phyloP scores from a whole-genome alignment of 2,329 filamentous ascomycete species.

The Penicillium sp. region DNA sequence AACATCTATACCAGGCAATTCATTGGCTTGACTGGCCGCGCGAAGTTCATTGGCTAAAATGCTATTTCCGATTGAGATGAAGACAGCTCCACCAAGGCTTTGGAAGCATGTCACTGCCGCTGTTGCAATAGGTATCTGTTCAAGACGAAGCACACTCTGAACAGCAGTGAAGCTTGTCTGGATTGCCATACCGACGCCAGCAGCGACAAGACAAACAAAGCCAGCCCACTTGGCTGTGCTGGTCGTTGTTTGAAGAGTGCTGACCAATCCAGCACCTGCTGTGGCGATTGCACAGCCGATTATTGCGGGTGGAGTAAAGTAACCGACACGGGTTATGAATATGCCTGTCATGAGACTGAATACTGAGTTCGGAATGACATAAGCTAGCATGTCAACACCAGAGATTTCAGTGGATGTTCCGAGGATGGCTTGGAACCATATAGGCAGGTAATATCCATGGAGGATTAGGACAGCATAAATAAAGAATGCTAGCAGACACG shows the following conservation, averaged over 20 bases:
- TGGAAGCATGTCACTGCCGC: slow-evolving; percentile 22
- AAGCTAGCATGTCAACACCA: slow-evolving; percentile 16
- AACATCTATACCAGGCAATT: slow-evolving; percentile 11
- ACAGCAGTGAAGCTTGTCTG: slow-evolving; percentile 19
- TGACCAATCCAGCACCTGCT: slow-evolving; percentile 30
- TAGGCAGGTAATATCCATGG: slow-evolving; percentile 23
- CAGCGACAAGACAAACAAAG: slow-evolving; percentile 21
- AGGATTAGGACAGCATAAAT: slow-evolving; percentile 21
- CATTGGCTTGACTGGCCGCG: slow-evolving; percentile 21
- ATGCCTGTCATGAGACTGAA: slow-evolving; percentile 26
- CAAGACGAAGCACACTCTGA: slow-evolving; percentile 22
- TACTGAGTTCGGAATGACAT: slow-evolving; percentile 33
- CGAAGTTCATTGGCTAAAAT: slow-evolving; percentile 28
- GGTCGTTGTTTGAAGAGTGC: slow-evolving; percentile 28
- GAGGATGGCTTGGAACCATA: slow-evolving; percentile 25
- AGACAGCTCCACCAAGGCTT: slow-evolving; percentile 26
- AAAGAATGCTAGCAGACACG: slow-evolving; percentile 28
- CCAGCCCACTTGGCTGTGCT: slow-evolving; percentile 21
- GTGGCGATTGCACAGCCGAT: slow-evolving; percentile 25
- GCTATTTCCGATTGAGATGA: slow-evolving; percentile 27
- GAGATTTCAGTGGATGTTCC: slow-evolving; percentile 14
- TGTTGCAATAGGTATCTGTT: slow-evolving; percentile 25
- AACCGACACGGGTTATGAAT: slow-evolving; percentile 24
- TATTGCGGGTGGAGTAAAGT: slow-evolving; percentile 25
- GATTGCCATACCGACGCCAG: slow-evolving; percentile 19